Evolutionary conservation across 2,329 filamentous ascomycete species (phyloP), one percentile per base, ranked within the genome.

Genomic region (Cladosporium sp.): DNA sequence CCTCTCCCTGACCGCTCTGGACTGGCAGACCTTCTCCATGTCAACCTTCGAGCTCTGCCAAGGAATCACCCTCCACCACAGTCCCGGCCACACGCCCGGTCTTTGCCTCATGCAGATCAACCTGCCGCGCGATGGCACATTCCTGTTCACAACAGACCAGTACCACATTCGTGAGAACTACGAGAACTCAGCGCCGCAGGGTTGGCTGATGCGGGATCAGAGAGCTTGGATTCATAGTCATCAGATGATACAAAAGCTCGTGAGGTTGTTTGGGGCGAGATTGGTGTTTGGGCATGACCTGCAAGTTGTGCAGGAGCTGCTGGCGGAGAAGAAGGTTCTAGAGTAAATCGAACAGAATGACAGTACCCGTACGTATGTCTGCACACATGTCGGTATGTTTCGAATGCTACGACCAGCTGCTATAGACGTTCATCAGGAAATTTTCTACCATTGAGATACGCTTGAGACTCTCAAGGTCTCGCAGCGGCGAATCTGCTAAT

Each of bases 91-190:
- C 55, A 74, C 73, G 2, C 72, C 71, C 0, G 72, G 73, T 1
- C 54, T 75, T 19, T 62, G 59, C 36, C 69, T 74, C 43, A 63
- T 75, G 67, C 73, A 74, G 61, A 65, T 74, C 37, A 75, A 74
- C 55, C 51, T 74, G 60, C 66, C 62, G 45, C 64, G 72, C 25
- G 64, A 60, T 25, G 73, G 73, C 19, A 72, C 71, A 1, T 73
- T 68, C 69, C 69, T 75, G 43, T 72, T 73, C 62, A 74, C 72
- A 14, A 71, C 70, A 19, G 72, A 74, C 37, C 69, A 71, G 64
- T 73, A 74, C 54, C 72, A 74, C 55, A 72, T 75, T 2, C 64
- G 64, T 52, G 72, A 74, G 65, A 75, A 74, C 30, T 73, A 61
- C 37, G 62, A 70, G 34, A 61, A 67, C n/a, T 65, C 64, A 45